Evolutionary conservation across 495 filamentous ascomycete genomes (phyloP), one percentile per base, ranked within the genome.

Genomic region (Aspergillus steynii): DNA sequence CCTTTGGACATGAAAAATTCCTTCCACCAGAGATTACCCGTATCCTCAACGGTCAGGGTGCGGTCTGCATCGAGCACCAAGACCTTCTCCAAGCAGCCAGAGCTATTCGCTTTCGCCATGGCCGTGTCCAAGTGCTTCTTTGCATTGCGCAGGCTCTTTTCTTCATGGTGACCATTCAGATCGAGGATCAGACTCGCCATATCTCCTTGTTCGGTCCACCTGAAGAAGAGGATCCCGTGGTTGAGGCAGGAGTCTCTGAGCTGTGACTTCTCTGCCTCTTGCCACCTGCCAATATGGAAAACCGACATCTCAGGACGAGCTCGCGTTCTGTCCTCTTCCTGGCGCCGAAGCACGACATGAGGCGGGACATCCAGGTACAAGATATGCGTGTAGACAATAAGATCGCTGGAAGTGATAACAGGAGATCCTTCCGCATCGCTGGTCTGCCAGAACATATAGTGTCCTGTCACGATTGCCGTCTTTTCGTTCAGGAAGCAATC

Each of bases 391-490:
- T 78, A 89, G 0, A 65, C 71, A 0, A 80, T 48, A 25, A 82
- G 50, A 66, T 89, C 86, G 27, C 61, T 67, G 34, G 71, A 31
- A 9, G 84, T 87, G 51, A 65, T 74, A 3, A 85, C 78, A 27
- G 58, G 14, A 1, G 61, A 32, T 59, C 65, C 71, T 7, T 32
- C 27, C 28, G 71, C 66, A 5, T 72, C 73, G 3, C 71, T 72
- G 50, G 81, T 76, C 4, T 66, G 15, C 85, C 83, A 89, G 65
- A 88, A 83, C 76, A 85, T 85, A 68, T 77, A 81, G 64, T 89
- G 85, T 25, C 86, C 85, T 29, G 83, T 74, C 3, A 90, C 83
- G 12, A 90, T 58, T 12, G 65, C 86, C 10, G 69, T 60, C 58
- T 74, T 72, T 32, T 74, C 68, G 27, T 53, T 77, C 0, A 64